Percentiles rank a stretch among this genome's conserved stretches.
These are phyloP conservation scores for Aspergillus novofumigatus DNA, from an alignment of 2,329 filamentous ascomycete species.

Conservation along the genomic window DNA sequence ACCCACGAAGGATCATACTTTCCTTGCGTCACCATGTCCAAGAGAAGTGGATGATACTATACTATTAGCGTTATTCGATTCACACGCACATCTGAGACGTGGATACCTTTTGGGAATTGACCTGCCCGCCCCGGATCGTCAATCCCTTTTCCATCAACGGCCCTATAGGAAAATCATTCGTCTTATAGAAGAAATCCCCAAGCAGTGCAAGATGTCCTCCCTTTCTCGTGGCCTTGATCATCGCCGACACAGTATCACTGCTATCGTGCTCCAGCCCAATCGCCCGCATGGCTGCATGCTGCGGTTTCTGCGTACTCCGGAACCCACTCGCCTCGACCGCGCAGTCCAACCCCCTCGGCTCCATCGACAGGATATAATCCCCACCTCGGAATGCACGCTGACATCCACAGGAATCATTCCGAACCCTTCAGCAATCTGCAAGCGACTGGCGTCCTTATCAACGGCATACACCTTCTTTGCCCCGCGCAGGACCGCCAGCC, in stretches of 20 bases:
- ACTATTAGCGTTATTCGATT: background rate
- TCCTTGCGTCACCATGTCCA: slow-evolving; percentile 22
- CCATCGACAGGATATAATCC: slow-evolving; percentile 29
- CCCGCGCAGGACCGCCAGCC: slow-evolving; percentile 25
- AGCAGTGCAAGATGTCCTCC: slow-evolving; percentile 26
- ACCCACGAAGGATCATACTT: slow-evolving; percentile 28
- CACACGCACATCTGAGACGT: background rate
- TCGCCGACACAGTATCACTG: slow-evolving; percentile 23
- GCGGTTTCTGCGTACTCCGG: slow-evolving; percentile 17
- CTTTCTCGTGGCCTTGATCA: slow-evolving; percentile 29
- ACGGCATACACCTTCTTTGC: slow-evolving; percentile 31
- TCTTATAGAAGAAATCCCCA: slow-evolving; percentile 26
- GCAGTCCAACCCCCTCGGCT: slow-evolving; percentile 27
- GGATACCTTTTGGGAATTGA: slow-evolving; percentile 20
- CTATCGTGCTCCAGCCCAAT: slow-evolving; percentile 24
- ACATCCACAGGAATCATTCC: background rate
- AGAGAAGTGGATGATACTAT: slow-evolving; percentile 28
- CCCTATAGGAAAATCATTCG: slow-evolving; percentile 28
- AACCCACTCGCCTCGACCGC: slow-evolving; percentile 30
- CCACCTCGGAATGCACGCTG: background rate
- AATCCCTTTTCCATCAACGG: slow-evolving; percentile 32
- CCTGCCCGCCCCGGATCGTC: slow-evolving; percentile 27
- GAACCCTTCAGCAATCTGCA: background rate
- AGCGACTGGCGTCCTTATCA: slow-evolving; percentile 25
- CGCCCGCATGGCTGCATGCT: slow-evolving; percentile 20